phyloP scores from a whole-genome alignment of 345 rosid species.

The Citrus sp. region DNA sequence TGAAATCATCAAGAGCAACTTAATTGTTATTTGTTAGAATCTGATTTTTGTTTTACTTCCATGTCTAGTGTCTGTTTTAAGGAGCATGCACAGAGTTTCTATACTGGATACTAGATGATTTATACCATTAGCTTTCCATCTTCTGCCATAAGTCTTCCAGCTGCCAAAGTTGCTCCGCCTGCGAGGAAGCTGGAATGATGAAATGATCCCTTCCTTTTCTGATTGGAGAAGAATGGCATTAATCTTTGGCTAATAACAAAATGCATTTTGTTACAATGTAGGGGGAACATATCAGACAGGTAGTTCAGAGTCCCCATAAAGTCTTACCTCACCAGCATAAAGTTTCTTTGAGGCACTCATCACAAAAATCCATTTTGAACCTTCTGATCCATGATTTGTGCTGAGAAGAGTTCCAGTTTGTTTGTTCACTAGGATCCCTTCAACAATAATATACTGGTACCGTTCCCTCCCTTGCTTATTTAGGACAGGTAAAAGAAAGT shows the following conservation, averaged over 20 bases:
- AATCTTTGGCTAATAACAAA: background rate
- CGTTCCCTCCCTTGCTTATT: constrained; percentile 33
- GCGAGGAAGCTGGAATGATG: constrained; percentile 64
- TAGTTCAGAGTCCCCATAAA: background rate
- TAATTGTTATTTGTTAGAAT: background rate
- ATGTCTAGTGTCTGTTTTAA: background rate
- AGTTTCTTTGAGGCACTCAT: constrained; percentile 30
- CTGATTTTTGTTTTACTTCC: background rate
- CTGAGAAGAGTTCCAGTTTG: constrained; percentile 24
- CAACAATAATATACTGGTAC: constrained; percentile 20
- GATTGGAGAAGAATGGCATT: constrained; percentile 12
- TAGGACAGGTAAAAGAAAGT: background rate
- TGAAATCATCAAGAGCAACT: background rate
- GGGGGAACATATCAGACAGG: background rate
- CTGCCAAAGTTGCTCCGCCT: constrained; percentile 49
- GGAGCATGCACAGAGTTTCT: background rate
- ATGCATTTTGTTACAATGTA: background rate
- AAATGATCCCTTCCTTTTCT: constrained; percentile 58
- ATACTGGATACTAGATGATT: background rate
- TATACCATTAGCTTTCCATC: constrained; percentile 45
- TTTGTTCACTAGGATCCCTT: constrained; percentile 30
- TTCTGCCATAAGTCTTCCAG: constrained; percentile 47
- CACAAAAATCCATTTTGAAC: constrained; percentile 37
- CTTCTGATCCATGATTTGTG: constrained; percentile 20
- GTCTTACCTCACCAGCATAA: constrained; percentile 36